Conservation (phyloP, 2,329 filamentous ascomycete species). For the Rhinocladiella mackenziei region DNA sequence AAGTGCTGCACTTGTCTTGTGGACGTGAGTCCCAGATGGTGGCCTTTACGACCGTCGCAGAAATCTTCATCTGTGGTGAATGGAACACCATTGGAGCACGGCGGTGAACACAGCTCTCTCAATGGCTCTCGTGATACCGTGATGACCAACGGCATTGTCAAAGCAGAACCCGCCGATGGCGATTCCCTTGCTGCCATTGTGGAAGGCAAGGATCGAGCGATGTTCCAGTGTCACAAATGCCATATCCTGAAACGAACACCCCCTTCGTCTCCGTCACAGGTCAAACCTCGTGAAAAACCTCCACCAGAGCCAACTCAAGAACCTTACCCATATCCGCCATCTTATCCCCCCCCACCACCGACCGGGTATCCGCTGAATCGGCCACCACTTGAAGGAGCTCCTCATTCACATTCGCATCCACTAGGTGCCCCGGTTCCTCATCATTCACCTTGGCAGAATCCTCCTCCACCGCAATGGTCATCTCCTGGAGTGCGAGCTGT, state of each 20-base stretch:
- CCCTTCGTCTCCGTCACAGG: constrained; percentile 28
- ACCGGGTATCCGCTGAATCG: constrained; percentile 29
- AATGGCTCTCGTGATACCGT: constrained; percentile 12
- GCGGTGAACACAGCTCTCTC: constrained; percentile 1
- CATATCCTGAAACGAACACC: constrained; percentile 46
- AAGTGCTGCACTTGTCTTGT: constrained; percentile 42
- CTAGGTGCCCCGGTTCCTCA: constrained; percentile 16
- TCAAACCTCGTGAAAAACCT: constrained; percentile 29
- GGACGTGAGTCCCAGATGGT: constrained; percentile 54
- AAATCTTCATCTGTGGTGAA: constrained; percentile 10
- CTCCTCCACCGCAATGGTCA: constrained; percentile 30
- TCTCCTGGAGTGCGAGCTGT: constrained; percentile 48
- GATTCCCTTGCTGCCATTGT: constrained; percentile 25
- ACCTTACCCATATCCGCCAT: constrained; percentile 29
- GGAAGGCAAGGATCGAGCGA: constrained; percentile 35
- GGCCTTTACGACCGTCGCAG: constrained; percentile 43
- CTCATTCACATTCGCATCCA: constrained; percentile 17
- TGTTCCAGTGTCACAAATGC: constrained; percentile 74
- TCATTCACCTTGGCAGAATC: constrained; percentile 22
- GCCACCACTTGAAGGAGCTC: constrained; percentile 11
- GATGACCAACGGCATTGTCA: constrained; percentile 27
- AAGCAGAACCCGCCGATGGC: constrained; percentile 29
- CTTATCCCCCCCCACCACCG: constrained; percentile 32
- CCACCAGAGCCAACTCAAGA: constrained; percentile 19
- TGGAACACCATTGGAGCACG: constrained; percentile 8